These are phyloP conservation scores for Peterozyma xylosa DNA, from an alignment of 805 yeast species.

Conservation along the genomic window DNA sequence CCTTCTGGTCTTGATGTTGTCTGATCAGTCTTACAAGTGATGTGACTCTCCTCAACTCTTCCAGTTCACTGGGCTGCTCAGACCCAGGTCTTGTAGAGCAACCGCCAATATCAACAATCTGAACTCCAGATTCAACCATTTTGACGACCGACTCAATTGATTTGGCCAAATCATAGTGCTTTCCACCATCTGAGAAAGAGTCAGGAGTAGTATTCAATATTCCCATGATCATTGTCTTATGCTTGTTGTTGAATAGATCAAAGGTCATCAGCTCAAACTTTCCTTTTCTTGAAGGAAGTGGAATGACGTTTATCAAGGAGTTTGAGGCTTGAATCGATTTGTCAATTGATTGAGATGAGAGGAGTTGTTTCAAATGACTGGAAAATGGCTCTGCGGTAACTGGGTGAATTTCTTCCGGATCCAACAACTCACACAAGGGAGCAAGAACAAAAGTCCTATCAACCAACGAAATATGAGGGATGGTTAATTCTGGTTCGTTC, in stretches of 20 bases:
- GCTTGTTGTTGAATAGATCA: slow-evolving; percentile 34
- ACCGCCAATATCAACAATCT: slow-evolving; percentile 88
- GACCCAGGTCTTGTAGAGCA: slow-evolving; percentile 90
- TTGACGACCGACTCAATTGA: slow-evolving; percentile 37
- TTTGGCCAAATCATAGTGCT: slow-evolving; percentile 25
- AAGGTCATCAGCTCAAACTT: slow-evolving; percentile 26
- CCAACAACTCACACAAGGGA: slow-evolving; percentile 78
- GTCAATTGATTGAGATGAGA: slow-evolving; percentile 19
- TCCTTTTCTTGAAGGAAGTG: slow-evolving; percentile 24
- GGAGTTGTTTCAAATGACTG: slow-evolving; percentile 52
- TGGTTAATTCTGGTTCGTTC: slow-evolving; percentile 49
- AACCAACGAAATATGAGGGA: slow-evolving; percentile 86
- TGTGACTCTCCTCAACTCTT: slow-evolving; percentile 62
- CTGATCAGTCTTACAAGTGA: slow-evolving; percentile 65
- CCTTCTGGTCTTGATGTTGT: slow-evolving; percentile 21
- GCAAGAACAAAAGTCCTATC: slow-evolving; percentile 86
- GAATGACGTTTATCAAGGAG: slow-evolving; percentile 41
- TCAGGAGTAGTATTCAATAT: slow-evolving; percentile 89
- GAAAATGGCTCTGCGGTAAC: slow-evolving; percentile 77
- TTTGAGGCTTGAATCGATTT: slow-evolving; percentile 39
- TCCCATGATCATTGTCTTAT: slow-evolving; percentile 74
- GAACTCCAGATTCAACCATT: slow-evolving; percentile 56
- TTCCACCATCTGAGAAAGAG: slow-evolving; percentile 90
- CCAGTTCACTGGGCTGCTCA: slow-evolving; percentile 47
- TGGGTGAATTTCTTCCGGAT: slow-evolving; percentile 68